Conservation (phyloP, 352 stramenopile genomes). For the Pythium utonaiense region DNA sequence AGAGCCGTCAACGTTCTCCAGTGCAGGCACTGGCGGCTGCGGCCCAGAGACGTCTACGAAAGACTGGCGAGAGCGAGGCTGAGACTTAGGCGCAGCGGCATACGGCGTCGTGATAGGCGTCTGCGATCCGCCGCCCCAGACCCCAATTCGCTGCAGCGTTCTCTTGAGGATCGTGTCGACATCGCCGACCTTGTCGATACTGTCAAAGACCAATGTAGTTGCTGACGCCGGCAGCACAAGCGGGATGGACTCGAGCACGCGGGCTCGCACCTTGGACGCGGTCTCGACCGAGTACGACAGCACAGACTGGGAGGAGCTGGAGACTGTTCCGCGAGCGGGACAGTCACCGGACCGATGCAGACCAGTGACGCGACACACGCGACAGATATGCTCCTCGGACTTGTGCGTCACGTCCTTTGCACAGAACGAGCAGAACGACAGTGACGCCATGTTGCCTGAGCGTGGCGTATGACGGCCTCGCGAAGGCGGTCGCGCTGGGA, state of each 20-base stretch:
- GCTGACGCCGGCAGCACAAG: slow-evolving; percentile 49
- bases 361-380: slow-evolving; percentile 49
- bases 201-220: slow-evolving; percentile 48
- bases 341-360: slow-evolving; percentile 61
- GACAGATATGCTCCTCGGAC: slow-evolving; percentile 59
- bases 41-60: not conserved
- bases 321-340: slow-evolving; percentile 15
- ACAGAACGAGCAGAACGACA: slow-evolving; percentile 56
- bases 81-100: slow-evolving; percentile 15
- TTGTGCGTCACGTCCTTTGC: slow-evolving; percentile 47
- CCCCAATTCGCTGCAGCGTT: slow-evolving; percentile 63
- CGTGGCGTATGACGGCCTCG: slow-evolving; percentile 8
- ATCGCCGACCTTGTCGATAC: slow-evolving; percentile 72
- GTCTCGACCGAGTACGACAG: slow-evolving; percentile 68
- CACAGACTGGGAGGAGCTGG: slow-evolving; percentile 30
- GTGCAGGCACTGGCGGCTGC: slow-evolving; percentile 4
- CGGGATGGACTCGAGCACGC: slow-evolving; percentile 52
- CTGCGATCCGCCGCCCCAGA: slow-evolving; percentile 80
- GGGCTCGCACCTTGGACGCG: slow-evolving; percentile 58
- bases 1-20: slow-evolving; percentile 23
- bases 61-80: not conserved
- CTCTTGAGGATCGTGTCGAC: slow-evolving; percentile 66
- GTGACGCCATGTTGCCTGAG: slow-evolving; percentile 1
- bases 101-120: slow-evolving; percentile 81
- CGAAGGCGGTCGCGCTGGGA: slow-evolving; percentile 1